A percentile compares a stretch with the other conserved stretches of the same genome.
Conservation (phyloP, 2,329 filamentous ascomycete genomes). For the Pseudogymnoascus sp. region DNA sequence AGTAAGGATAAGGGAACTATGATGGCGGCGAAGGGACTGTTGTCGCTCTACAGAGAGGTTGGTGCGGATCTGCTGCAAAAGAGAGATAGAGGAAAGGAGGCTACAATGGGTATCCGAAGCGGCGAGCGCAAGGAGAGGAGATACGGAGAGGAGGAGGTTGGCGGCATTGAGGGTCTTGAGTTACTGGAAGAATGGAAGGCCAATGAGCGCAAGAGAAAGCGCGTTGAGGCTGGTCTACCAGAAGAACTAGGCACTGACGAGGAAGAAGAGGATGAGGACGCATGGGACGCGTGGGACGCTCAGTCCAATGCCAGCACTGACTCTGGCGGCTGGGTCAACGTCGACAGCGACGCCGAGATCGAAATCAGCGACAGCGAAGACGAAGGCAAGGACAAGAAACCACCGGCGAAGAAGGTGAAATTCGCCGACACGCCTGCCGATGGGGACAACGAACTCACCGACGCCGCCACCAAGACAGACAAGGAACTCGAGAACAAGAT, state of each 20-base stretch:
- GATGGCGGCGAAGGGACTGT: conserved; percentile 91
- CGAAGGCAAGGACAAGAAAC: conserved; percentile 41
- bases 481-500: conserved; percentile 35
- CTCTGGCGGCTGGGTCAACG: conserved; percentile 88
- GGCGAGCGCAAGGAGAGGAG: conserved; percentile 69
- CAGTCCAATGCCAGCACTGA: conserved; percentile 51
- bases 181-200: conserved; percentile 89
- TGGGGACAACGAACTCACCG: conserved; percentile 38
- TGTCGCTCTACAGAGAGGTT: conserved; percentile 86
- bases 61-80: conserved; percentile 83
- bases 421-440: conserved; percentile 25
- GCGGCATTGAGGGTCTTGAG: conserved; percentile 86
- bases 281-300: conserved; percentile 54
- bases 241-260: conserved; percentile 55
- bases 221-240: conserved; percentile 58
- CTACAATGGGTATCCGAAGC: conserved; percentile 69
- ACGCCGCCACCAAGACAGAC: conserved; percentile 36
- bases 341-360: conserved; percentile 75
- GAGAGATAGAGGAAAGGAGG: conserved; percentile 84
- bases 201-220: conserved; percentile 70
- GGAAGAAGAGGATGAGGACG: conserved; percentile 51
- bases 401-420: conserved; percentile 57
- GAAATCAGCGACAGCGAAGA: conserved; percentile 66
- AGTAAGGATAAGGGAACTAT: conserved; percentile 98
- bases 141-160: conserved; percentile 73